Base-by-base conservation (phyloP, 257 asterid genomes). In the Paraleonurus japonicus region DNA sequence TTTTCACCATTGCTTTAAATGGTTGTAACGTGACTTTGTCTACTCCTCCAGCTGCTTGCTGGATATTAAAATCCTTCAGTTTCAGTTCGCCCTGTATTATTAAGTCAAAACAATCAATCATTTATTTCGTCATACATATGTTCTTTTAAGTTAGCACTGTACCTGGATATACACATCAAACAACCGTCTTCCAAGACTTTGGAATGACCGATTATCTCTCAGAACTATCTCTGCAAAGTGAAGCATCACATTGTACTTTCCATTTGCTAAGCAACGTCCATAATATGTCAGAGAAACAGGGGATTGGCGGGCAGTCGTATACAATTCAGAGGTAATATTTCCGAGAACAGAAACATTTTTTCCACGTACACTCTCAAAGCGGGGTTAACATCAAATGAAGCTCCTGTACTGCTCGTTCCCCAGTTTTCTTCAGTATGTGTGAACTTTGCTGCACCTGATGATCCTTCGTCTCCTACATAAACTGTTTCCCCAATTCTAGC, bases 111-210 rank as follows among this genome's bases (percentile, higher is more conserved):
- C n/a, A n/a, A n/a, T n/a, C n/a, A n/a, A n/a, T n/a, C n/a, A n/a
- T n/a, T n/a, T n/a, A n/a, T n/a, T n/a, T n/a, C n/a, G n/a, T n/a
- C n/a, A n/a, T n/a, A n/a, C n/a, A n/a, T n/a, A n/a, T n/a, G n/a
- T n/a, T n/a, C n/a, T n/a, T n/a, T n/a, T n/a, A n/a, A n/a, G n/a
- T n/a, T n/a, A n/a, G n/a, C n/a, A n/a, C n/a, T n/a, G 17, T 64
- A 88, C 95, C 92, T 86, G 92, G 57, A 88, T 68, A 51, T 88
- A 88, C 43, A 88, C 85, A 67, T 88, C 92, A 75, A 88, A 88
- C 17, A 84, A 76, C 73, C 92, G 81, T 71, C 86, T 82, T 63
- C 95, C 92, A 47, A 88, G 87, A 64, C 90, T 88, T 62, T 13
- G 81, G 26, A 45, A 88, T 41, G 92, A 86, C 45, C 53, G 84